Percentiles rank a stretch among this genome's conserved stretches.
Evolutionary conservation across 441 rosid species (phyloP).

Genomic region (Melastoma candidum): DNA sequence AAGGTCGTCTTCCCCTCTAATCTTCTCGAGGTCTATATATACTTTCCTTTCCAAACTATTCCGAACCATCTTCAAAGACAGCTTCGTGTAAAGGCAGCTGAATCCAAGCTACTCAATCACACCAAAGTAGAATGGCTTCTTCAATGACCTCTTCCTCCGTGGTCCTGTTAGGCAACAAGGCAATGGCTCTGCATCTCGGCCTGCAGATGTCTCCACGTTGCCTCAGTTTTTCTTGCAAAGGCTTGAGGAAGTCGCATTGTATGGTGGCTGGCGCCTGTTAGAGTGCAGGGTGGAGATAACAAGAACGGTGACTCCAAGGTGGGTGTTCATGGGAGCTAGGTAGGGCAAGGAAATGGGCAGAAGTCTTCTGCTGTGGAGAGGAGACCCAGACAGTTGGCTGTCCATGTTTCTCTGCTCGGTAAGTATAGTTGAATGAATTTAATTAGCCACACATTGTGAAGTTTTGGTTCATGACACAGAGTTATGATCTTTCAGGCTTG

Average conservation of each 20-base stretch:
- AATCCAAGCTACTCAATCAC: too few relatives aligned
- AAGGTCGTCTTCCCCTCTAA: constrained; percentile 15
- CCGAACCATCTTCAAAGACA: constrained; percentile 14
- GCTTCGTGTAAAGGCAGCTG: not conserved
- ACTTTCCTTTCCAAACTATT: not conserved
- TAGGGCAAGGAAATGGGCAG: constrained; percentile 20
- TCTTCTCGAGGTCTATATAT: not conserved
- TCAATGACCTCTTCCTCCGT: constrained; percentile 20
- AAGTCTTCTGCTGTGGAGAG: constrained; percentile 23
- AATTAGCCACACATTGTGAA: not conserved
- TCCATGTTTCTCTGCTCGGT: constrained; percentile 60
- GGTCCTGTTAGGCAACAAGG: constrained; percentile 20
- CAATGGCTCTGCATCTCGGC: constrained; percentile 6
- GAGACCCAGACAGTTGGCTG: constrained; percentile 27
- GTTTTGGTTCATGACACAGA: not conserved
- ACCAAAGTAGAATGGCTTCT: constrained; percentile 19
- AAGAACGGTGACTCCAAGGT: constrained; percentile 30
- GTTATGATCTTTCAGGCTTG: constrained; percentile 25
- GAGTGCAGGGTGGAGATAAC: constrained; percentile 22
- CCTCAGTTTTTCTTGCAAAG: not conserved
- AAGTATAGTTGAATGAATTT: constrained; percentile 9
- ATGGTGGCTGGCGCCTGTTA: constrained; percentile 24
- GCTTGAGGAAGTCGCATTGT: constrained; percentile 3
- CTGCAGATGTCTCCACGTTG: not conserved
- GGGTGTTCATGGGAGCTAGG: constrained; percentile 40